These are phyloP conservation scores for Xylariaceae sp. DNA, from an alignment of 2,329 filamentous ascomycete species.

Conservation along the genomic window DNA sequence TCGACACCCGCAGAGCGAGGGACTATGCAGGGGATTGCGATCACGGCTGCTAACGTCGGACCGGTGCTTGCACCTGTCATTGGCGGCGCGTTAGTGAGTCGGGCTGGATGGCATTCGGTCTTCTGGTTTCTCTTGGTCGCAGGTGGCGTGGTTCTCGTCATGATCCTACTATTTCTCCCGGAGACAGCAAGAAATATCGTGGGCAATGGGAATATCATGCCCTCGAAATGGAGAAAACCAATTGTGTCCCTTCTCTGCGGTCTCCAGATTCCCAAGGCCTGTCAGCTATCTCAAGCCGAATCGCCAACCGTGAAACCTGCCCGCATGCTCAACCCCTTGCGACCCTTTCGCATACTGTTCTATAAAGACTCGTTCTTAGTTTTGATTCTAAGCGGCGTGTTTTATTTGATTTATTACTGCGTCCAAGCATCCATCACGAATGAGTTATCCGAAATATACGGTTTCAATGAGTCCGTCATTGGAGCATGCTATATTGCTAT, in stretches of 20 bases:
- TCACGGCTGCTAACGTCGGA: slow-evolving; percentile 7
- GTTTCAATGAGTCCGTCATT: background rate
- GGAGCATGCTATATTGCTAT: background rate
- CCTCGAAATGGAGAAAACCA: background rate
- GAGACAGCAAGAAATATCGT: slow-evolving; percentile 34
- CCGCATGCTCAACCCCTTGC: background rate
- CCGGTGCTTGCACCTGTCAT: slow-evolving; percentile 14
- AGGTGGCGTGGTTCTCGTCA: slow-evolving; percentile 1
- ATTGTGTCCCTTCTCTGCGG: background rate
- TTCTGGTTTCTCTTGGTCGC: slow-evolving; percentile 22
- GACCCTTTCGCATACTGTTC: background rate
- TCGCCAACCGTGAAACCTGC: background rate
- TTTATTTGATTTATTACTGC: slow-evolving; percentile 5
- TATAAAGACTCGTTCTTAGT: slow-evolving; percentile 1
- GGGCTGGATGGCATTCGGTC: slow-evolving; percentile 17
- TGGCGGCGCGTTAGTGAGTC: slow-evolving; percentile 13
- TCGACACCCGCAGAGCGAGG: slow-evolving; percentile 21
- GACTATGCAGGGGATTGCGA: slow-evolving; percentile 10
- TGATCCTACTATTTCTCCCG: slow-evolving; percentile 22
- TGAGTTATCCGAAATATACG: background rate
- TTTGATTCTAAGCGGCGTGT: background rate
- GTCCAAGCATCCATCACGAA: slow-evolving; percentile 2
- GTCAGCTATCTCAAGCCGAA: background rate
- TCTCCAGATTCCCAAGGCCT: background rate
- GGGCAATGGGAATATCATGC: slow-evolving; percentile 14